Percentiles rank a stretch among this genome's conserved stretches.
Conservation (phyloP, 2,329 filamentous ascomycete genomes). For the Alternaria alternata region DNA sequence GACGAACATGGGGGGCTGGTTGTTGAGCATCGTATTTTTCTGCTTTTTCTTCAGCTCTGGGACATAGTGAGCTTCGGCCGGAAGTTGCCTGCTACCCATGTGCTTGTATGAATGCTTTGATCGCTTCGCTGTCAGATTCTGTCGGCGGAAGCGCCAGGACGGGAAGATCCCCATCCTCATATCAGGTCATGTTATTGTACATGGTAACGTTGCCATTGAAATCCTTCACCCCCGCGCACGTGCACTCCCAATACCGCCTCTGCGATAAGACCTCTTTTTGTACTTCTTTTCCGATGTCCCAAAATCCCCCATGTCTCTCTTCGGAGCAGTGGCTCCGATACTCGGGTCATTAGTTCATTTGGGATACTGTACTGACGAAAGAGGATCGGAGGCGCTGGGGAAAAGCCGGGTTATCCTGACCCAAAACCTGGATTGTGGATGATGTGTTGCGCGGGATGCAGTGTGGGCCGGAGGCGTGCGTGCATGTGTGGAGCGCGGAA, state of each 20-base stretch:
- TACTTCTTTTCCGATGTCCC: constrained; percentile 1
- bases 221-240: not conserved
- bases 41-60: constrained; percentile 1
- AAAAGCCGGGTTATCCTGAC: constrained; percentile 9
- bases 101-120: constrained; percentile 1
- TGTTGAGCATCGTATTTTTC: not conserved
- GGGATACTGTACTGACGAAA: constrained; percentile 3
- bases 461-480: constrained; percentile 8
- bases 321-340: constrained; percentile 4
- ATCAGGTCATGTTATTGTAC: constrained; percentile 6
- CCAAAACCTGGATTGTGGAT: constrained; percentile 6
- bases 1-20: constrained; percentile 2
- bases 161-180: constrained; percentile 1
- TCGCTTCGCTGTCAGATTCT: not conserved
- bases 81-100: not conserved
- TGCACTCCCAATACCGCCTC: not conserved
- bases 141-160: constrained; percentile 17
- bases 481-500: constrained; percentile 6
- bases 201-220: not conserved
- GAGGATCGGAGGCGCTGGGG: not conserved
- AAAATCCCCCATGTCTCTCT: not conserved
- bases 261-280: not conserved
- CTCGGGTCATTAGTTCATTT: constrained; percentile 1
- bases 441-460: constrained; percentile 7
- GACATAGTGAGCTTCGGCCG: not conserved